Percentiles rank a stretch among this genome's conserved stretches.
Conservation (phyloP, 768 basidiomycete genomes). For the Lactarius vividus region DNA sequence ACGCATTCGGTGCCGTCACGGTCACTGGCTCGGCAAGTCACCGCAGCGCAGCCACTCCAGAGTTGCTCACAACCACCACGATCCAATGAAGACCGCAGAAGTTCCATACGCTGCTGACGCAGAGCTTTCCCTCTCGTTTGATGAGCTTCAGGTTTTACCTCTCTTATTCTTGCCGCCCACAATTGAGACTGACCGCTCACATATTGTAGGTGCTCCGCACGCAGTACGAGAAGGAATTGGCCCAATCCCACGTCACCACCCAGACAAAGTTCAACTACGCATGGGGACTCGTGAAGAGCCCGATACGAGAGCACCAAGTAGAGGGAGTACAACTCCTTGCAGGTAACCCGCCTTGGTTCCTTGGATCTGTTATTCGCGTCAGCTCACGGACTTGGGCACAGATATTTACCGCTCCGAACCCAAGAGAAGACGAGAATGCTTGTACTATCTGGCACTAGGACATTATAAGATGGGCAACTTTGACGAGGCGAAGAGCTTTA, state of each 20-base stretch:
- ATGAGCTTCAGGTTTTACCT: slow-evolving; percentile 76
- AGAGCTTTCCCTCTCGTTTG: slow-evolving; percentile 80
- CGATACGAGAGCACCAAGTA: slow-evolving; percentile 77
- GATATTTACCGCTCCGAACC: slow-evolving; percentile 92
- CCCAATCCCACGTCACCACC: slow-evolving; percentile 79
- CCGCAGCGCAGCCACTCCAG: background rate
- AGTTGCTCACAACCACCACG: slow-evolving; percentile 3
- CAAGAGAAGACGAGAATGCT: slow-evolving; percentile 83
- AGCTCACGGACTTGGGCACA: slow-evolving; percentile 33
- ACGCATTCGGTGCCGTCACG: background rate
- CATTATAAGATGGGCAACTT: slow-evolving; percentile 97
- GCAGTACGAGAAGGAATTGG: slow-evolving; percentile 88
- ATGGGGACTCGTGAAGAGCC: slow-evolving; percentile 96
- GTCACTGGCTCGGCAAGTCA: background rate
- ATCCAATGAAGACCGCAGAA: slow-evolving; percentile 60
- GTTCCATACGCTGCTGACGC: slow-evolving; percentile 96
- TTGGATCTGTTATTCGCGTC: background rate
- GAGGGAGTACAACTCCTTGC: slow-evolving; percentile 90
- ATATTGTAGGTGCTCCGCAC: slow-evolving; percentile 67
- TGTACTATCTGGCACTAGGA: slow-evolving; percentile 95
- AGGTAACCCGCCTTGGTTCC: slow-evolving; percentile 46
- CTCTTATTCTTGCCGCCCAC: background rate
- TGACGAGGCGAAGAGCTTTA: slow-evolving; percentile 88
- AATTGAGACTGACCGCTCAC: background rate
- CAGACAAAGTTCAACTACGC: slow-evolving; percentile 98